Evolutionary conservation across 306 rosid species (phyloP).

Genomic region (Styphnolobium japonicum): DNA sequence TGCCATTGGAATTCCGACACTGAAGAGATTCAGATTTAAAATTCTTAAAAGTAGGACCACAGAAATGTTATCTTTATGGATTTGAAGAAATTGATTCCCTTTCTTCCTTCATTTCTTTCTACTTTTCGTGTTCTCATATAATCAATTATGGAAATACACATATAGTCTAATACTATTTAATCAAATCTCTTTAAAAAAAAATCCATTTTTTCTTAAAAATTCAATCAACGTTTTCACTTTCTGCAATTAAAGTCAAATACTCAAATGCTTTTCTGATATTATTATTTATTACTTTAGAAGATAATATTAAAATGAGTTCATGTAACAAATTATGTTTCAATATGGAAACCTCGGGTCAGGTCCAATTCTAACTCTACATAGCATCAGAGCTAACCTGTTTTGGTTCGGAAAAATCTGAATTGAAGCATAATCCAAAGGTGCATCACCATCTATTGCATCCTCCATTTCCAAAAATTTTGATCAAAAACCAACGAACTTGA

Average conservation of each 20-base stretch:
- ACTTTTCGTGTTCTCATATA: not conserved
- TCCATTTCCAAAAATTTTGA: constrained; percentile 51
- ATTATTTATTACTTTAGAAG: not conserved
- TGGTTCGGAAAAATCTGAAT: constrained; percentile 61
- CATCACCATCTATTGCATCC: constrained; percentile 45
- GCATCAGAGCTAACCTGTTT: constrained; percentile 57
- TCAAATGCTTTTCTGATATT: not conserved
- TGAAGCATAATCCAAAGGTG: constrained; percentile 63
- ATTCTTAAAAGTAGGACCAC: not conserved
- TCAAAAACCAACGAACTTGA: constrained; percentile 33
- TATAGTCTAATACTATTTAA: not conserved
- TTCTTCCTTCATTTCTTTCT: not conserved
- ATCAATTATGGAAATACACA: not conserved
- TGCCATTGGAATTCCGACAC: not conserved
- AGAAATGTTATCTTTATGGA: not conserved
- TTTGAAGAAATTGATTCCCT: not conserved
- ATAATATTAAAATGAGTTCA: not conserved
- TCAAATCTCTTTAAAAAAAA: not conserved
- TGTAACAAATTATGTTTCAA: not conserved
- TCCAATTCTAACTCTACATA: constrained; percentile 6
- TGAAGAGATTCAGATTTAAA: not conserved
- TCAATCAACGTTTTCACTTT: not conserved
- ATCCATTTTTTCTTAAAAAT: not conserved
- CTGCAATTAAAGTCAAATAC: not conserved
- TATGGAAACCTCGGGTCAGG: not conserved